Percentiles rank a stretch among this genome's conserved stretches.
Conservation (phyloP, 768 basidiomycete species). For the Rhodotorula sphaerocarpa region DNA sequence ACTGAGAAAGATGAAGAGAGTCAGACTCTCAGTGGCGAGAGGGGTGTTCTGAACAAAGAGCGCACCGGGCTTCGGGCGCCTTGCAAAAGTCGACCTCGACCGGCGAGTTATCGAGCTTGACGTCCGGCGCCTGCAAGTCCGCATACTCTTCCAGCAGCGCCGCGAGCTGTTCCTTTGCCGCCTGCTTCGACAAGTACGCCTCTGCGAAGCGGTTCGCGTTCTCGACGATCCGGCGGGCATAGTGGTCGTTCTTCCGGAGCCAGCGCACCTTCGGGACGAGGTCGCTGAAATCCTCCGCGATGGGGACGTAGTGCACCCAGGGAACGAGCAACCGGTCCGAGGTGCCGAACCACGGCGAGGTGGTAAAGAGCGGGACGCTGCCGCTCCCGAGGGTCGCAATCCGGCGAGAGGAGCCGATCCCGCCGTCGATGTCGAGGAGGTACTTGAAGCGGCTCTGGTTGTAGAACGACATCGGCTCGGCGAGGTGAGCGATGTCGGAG, state of each 20-base stretch:
- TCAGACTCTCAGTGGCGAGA: too few relatives aligned
- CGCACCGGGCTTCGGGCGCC: not conserved
- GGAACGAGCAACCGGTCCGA: not conserved
- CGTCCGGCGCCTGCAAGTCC: not conserved
- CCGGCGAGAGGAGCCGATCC: not conserved
- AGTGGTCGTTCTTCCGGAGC: not conserved
- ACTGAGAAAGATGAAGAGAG: too few relatives aligned
- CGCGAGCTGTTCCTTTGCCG: not conserved
- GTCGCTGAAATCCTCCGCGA: not conserved
- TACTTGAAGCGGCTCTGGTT: not conserved
- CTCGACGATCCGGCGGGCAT: not conserved
- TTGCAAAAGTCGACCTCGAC: not conserved
- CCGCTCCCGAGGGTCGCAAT: not conserved
- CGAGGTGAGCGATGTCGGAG: not conserved
- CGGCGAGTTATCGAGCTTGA: not conserved
- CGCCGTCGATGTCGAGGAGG: not conserved
- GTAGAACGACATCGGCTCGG: not conserved
- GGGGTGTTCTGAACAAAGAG: too few relatives aligned
- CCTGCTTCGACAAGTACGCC: not conserved
- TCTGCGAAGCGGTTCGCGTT: not conserved
- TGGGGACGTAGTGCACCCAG: not conserved
- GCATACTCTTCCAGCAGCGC: not conserved
- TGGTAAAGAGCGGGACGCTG: not conserved
- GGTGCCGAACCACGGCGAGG: not conserved
- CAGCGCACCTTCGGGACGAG: not conserved